These are phyloP conservation scores for Fusarium robinianum DNA, from an alignment of 2,329 filamentous ascomycete species.

Conservation along the genomic window DNA sequence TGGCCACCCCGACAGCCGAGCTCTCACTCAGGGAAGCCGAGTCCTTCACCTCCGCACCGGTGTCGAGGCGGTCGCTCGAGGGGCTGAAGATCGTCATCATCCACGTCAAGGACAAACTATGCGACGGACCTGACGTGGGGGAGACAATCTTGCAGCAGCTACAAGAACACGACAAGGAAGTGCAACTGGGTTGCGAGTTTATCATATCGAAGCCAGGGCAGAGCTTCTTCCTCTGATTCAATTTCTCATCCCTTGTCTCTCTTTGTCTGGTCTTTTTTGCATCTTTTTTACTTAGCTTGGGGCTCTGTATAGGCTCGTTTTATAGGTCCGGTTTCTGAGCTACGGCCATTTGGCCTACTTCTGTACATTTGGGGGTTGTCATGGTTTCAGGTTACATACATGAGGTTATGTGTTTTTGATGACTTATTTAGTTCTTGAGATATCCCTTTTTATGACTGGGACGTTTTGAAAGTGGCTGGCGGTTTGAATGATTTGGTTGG, in stretches of 20 bases:
- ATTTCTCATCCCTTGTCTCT: slow-evolving; percentile 7
- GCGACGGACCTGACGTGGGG: slow-evolving; percentile 67
- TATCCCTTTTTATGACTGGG: slow-evolving; percentile 1
- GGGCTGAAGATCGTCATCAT: slow-evolving; percentile 86
- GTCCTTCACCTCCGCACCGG: slow-evolving; percentile 25
- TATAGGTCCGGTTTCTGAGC: slow-evolving; percentile 8
- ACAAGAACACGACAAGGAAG: slow-evolving; percentile 64
- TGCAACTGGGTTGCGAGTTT: slow-evolving; percentile 78
- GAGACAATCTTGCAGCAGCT: slow-evolving; percentile 75
- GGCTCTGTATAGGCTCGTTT: slow-evolving; percentile 13
- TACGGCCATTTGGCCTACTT: no score
- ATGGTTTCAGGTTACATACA: slow-evolving; percentile 8
- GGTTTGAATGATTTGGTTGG: no score
- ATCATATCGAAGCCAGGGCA: slow-evolving; percentile 70
- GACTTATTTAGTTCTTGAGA: slow-evolving; percentile 9
- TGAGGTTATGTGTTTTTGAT: not conserved
- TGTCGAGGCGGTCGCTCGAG: slow-evolving; percentile 57
- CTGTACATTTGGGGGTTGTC: slow-evolving; percentile 16
- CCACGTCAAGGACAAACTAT: slow-evolving; percentile 86
- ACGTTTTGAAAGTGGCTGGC: not conserved
- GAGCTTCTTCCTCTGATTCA: slow-evolving; percentile 53
- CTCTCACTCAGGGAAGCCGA: slow-evolving; percentile 48
- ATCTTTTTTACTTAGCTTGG: slow-evolving; percentile 8
- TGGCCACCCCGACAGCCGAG: slow-evolving; percentile 54
- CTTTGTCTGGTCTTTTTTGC: not conserved